Base-by-base conservation (phyloP, 2,329 filamentous ascomycete species). In the Lecanosticta acicola region DNA sequence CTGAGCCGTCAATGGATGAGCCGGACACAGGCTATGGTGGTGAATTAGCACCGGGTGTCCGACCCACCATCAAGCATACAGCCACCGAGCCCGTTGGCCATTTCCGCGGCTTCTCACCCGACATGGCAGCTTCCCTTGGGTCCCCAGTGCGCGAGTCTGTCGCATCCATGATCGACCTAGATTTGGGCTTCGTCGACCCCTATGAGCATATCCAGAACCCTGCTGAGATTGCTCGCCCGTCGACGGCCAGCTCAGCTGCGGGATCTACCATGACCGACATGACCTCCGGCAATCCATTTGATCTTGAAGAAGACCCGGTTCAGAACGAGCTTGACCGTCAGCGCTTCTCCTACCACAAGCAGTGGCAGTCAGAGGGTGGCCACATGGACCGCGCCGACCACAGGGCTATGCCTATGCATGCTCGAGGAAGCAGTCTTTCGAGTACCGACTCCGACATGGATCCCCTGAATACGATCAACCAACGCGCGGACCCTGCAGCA, bases 211-310 rank as follows among this genome's bases (percentile, higher is more conserved):
- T 41, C 9, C 38, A 47, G 14, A 39, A 48, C 36, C 47, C 58
- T 8, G 60, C 66, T 38, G 64, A 68, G 29, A 65, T 69, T n/a
- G 33, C 46, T 7, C 67, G 71, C 3, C 71, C 72, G 2, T 67
- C 67, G 0, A 72, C 71, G 0, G 66, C 71, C 3, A 64, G 61
- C 37, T 72, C 66, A 0, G 60, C 65, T 2, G 52, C 60, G 5
- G 58, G 55, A 32, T 62, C 58, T 1, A 45, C 66, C 53, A 45
- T 65, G 38, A 68, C 65, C 14, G 68, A 71, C 41, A 61, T 64
- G 16, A 66, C 67, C 32, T 69, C 64, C 42, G 70, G 70, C 3
- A 70, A 74, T 45, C 72, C 72, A 1, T 75, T 75, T 53, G 72
- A 74, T 54, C 66, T 75, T 4, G 72, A 74, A 51, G 70, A 74